Evolutionary conservation across 1,139 yeast species (phyloP).

Genomic region (Taphrina deformans): DNA sequence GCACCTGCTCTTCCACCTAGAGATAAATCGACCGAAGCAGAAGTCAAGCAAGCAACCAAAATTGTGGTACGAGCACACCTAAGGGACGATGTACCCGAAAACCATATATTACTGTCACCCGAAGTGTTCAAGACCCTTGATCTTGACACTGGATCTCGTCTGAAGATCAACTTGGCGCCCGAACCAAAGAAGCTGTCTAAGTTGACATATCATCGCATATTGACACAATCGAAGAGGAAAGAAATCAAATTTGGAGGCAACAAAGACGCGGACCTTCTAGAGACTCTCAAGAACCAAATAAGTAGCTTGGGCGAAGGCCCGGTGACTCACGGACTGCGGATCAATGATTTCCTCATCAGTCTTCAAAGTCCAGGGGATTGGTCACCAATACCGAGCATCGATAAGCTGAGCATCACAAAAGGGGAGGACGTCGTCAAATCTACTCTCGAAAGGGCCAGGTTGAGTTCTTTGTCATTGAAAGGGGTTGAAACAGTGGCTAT

Average conservation of each 20-base stretch:
- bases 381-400: slow-evolving; percentile 4
- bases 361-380: slow-evolving; percentile 7
- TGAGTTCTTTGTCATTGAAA: slow-evolving; percentile 47
- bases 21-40: slow-evolving; percentile 39
- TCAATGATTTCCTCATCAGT: slow-evolving; percentile 6
- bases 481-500: slow-evolving; percentile 58
- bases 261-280: slow-evolving; percentile 12
- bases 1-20: slow-evolving; percentile 15
- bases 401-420: slow-evolving; percentile 27
- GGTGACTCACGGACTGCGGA: slow-evolving; percentile 18
- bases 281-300: not conserved
- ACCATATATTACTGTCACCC: slow-evolving; percentile 59
- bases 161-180: slow-evolving; percentile 56
- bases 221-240: slow-evolving; percentile 44
- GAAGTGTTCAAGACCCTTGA: slow-evolving; percentile 53
- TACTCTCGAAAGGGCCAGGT: not conserved
- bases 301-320: slow-evolving; percentile 4
- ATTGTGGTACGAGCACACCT: slow-evolving; percentile 59
- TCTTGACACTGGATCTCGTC: slow-evolving; percentile 61
- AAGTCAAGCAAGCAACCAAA: slow-evolving; percentile 46
- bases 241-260: slow-evolving; percentile 39
- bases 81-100: slow-evolving; percentile 48
- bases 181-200: slow-evolving; percentile 51
- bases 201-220: slow-evolving; percentile 55
- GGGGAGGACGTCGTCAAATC: slow-evolving; percentile 31